A percentile compares a stretch with the other conserved stretches of the same genome.
These are phyloP conservation scores for Beta vulgaris DNA, from an alignment of 148 eudicot species.

Conservation along the genomic window DNA sequence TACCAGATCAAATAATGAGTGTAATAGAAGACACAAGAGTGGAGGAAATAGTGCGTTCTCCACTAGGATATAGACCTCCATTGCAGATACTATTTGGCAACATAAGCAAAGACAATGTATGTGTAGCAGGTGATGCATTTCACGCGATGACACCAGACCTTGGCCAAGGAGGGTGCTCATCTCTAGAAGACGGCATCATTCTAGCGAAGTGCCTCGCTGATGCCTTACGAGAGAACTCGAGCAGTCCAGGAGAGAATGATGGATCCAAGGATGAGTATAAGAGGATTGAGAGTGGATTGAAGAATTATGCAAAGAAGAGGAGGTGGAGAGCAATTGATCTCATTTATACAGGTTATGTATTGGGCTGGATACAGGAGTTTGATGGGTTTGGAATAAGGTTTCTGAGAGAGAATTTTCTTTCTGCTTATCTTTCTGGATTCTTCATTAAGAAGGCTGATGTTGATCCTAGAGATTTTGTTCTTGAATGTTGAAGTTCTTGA, in stretches of 20 bases:
- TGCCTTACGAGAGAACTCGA: conserved; percentile 17
- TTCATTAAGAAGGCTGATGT: conserved; percentile 38
- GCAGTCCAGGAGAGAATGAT: neutral
- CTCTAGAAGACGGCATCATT: conserved; percentile 54
- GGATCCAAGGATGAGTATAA: conserved; percentile 21
- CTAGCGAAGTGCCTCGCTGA: conserved; percentile 43
- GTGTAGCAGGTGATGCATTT: conserved; percentile 56
- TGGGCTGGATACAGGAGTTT: conserved; percentile 41
- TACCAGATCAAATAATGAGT: conserved; percentile 31
- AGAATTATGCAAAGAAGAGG: conserved; percentile 40
- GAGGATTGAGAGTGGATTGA: conserved; percentile 35
- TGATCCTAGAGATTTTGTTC: conserved; percentile 39
- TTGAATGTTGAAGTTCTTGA: neutral
- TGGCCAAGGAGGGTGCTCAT: conserved; percentile 61
- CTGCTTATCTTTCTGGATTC: conserved; percentile 31
- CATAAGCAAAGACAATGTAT: conserved; percentile 58
- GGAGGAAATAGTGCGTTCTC: conserved; percentile 31
- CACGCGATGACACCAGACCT: conserved; percentile 72
- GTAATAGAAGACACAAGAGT: conserved; percentile 36
- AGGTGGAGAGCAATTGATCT: conserved; percentile 56
- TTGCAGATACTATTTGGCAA: conserved; percentile 41
- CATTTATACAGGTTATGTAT: conserved; percentile 36
- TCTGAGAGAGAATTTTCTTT: conserved; percentile 41
- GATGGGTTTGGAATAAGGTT: conserved; percentile 35
- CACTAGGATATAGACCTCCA: conserved; percentile 44